These are phyloP conservation scores for Calonectria hongkongensis DNA, from an alignment of 2,329 filamentous ascomycete genomes.

Conservation along the genomic window DNA sequence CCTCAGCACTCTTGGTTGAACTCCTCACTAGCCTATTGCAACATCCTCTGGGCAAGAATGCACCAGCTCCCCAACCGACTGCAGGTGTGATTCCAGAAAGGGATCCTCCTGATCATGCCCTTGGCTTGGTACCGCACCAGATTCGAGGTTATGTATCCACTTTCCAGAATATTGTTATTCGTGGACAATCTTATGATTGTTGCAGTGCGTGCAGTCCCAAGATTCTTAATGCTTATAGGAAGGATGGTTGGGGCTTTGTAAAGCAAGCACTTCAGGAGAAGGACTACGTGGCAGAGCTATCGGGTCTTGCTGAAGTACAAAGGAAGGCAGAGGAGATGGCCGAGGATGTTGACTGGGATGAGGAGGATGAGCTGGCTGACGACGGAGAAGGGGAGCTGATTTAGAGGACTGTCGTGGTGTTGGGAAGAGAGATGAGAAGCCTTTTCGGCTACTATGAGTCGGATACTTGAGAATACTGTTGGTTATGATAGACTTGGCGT, in stretches of 20 bases:
- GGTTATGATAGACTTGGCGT: slow-evolving; percentile 32
- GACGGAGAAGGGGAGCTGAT: slow-evolving; percentile 74
- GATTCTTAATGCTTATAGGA: slow-evolving; percentile 80
- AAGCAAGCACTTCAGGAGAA: slow-evolving; percentile 83
- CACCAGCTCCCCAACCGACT: slow-evolving; percentile 72
- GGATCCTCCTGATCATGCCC: slow-evolving; percentile 75
- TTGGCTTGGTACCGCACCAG: slow-evolving; percentile 85
- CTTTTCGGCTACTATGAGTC: neutral
- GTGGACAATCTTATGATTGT: slow-evolving; percentile 84
- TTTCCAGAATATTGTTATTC: slow-evolving; percentile 84
- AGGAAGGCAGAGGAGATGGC: slow-evolving; percentile 72
- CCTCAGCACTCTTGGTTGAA: slow-evolving; percentile 93
- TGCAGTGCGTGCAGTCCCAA: slow-evolving; percentile 87
- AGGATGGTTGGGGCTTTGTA: slow-evolving; percentile 85
- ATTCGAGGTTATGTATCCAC: slow-evolving; percentile 85
- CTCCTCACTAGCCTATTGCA: slow-evolving; percentile 91
- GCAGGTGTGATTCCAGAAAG: slow-evolving; percentile 68
- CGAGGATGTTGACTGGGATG: slow-evolving; percentile 76
- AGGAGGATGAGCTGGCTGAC: slow-evolving; percentile 70
- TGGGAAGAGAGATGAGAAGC: neutral
- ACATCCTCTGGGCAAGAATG: slow-evolving; percentile 82
- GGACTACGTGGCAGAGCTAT: slow-evolving; percentile 86
- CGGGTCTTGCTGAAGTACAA: slow-evolving; percentile 83
- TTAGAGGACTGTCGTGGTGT: slow-evolving; percentile 49
- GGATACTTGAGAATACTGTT: neutral